Base-by-base conservation (phyloP, 495 filamentous ascomycete genomes). In the Lophiotrema nucula region DNA sequence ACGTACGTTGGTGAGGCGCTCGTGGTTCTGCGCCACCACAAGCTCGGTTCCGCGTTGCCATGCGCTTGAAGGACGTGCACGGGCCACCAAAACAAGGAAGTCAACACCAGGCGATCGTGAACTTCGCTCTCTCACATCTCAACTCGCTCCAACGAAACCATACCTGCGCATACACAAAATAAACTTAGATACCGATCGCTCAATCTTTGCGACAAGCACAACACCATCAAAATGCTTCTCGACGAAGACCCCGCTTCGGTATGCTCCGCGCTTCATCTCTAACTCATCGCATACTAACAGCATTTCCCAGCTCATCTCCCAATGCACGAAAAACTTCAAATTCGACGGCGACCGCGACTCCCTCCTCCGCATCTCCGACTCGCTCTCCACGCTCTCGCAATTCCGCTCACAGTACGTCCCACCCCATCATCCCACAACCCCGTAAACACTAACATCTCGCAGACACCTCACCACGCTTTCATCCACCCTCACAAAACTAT, bases 291-390 rank as follows among this genome's bases (percentile, higher is more conserved):
- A 6, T 42, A 67, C 71, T 57, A 72, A 66, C 39, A 47, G 25
- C 35, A 28, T 58, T n/a, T n/a, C 35, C 13, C 67, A 93, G 88
- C 86, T 97, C 67, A 95, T 97, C 72, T 79, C 85, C 71, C 85
- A 92, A 73, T 95, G 90, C 19, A 85, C 92, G 71, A 79, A 82
- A 48, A 96, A 97, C 78, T 98, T 98, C 82, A 92, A 96, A 76
- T 95, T 90, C 69, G 76, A 82, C 39, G 87, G 88, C 2, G 93
- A 98, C 78, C 91, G 88, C 64, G 77, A 84, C 71, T 86, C 88
- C 65, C 83, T 97, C 44, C 78, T 86, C n/a, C 89, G 92, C 70
- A 88, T 97, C 70, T 82, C 84, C 73, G 86, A 88, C 74, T 91
- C 89, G 1, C 81, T 97, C 55, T 79, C 83, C 4, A 83, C 87